Base-by-base conservation (phyloP, 805 yeast species). In the Kodamaea nitidulidarum region DNA sequence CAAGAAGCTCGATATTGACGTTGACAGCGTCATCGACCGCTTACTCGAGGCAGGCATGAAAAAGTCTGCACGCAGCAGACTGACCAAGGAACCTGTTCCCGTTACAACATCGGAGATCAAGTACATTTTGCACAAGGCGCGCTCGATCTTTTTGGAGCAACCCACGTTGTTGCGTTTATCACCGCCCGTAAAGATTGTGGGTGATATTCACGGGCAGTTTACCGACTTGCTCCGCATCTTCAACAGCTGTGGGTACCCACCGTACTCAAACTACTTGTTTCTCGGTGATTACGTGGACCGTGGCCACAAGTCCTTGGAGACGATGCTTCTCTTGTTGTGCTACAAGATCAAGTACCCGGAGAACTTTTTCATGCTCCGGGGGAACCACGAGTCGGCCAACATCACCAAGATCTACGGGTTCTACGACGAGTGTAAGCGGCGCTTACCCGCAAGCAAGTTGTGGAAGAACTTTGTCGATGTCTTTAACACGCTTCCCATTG, bases 171-270 rank as follows among this genome's bases (percentile, higher is more conserved):
- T 82, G 43, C 77, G 79, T 47, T 61, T 82, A 44, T 79, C 84
- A 2, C 83, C 93, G 0, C 90, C 93, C 0, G 91, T 84, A 3
- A 85, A 85, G 56, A 76, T 85, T 42, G 91, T 84, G 5, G 93
- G 93, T 31, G 88, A 87, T 61, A 81, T 85, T 40, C 93, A 85
- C 60, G 95, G 82, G 3, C 82, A 76, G 48, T 76, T 70, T 49
- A 60, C 64, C 46, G 82, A 76, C 54, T 63, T 76, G 46, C 54
- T 75, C 28, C 56, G 82, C 38, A 75, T 76, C 26, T 75, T 76
- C 56, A 73, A 75, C 50, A 59, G 70, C n/a, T 75, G 80, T 54
- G 82, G 82, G 0, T 76, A 71, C 44, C 82, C 82, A 2, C 82
- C 82, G 9, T 60, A 67, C 47, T 59, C 80, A 2, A 76, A 76